phyloP scores from a whole-genome alignment of 345 rosid species.

The Gossypium ekmanianum region DNA sequence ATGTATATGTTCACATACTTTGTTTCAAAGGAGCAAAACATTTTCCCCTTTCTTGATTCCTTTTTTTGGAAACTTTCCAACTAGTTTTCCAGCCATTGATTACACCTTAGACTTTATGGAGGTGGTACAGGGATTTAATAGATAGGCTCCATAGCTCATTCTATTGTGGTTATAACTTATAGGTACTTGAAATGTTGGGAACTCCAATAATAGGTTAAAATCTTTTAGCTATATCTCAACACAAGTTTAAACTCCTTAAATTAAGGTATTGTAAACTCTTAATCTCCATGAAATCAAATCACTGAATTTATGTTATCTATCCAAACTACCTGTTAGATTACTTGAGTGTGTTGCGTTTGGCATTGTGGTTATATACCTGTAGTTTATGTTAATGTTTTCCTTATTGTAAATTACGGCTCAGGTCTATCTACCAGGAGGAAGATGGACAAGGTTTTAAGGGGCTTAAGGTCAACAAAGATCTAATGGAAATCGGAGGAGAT shows the following conservation, averaged over 20 bases:
- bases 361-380: neutral
- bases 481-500: slow-evolving; percentile 87
- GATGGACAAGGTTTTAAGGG: slow-evolving; percentile 77
- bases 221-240: too few relatives aligned
- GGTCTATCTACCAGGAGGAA: slow-evolving; percentile 88
- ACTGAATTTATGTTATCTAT: too few relatives aligned
- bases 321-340: too few relatives aligned
- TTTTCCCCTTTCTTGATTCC: too few relatives aligned
- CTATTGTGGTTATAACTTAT: neutral
- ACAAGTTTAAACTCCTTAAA: too few relatives aligned
- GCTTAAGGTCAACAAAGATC: slow-evolving; percentile 69
- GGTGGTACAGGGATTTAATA: neutral
- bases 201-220: neutral
- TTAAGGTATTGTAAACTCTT: too few relatives aligned
- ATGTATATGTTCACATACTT: too few relatives aligned
- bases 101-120: neutral
- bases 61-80: too few relatives aligned
- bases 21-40: too few relatives aligned
- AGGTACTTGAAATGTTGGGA: neutral
- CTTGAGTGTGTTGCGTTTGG: neutral
- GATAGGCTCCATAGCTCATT: neutral
- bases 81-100: neutral
- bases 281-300: too few relatives aligned
- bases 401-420: slow-evolving; percentile 6
- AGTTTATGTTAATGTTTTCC: neutral